Base-by-base conservation (phyloP, 805 yeast genomes). In the Saccharomycopsis sp. region DNA sequence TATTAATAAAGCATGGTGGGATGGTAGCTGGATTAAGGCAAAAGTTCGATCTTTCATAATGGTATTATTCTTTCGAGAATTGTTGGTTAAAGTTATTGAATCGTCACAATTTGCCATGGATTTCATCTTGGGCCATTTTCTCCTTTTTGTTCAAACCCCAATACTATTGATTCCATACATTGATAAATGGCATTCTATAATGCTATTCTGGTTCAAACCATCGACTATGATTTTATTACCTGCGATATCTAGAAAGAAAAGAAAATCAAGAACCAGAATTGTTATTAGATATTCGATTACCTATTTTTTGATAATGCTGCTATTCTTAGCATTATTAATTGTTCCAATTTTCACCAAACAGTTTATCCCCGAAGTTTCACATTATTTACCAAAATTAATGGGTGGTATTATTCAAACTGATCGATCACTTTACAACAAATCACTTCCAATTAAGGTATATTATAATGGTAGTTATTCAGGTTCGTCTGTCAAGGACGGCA, bases 151-250 rank as follows among this genome's bases (percentile, higher is more conserved):
- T 56, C 97, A 90, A 70, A 74, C 86, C 64, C 99, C 99, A 57
- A 60, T 88, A 43, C 71, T 94, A 52, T 72, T 75, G 52, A 71
- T 90, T 58, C 99, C 99, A 59, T 72, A 77, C 64, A 70, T 88
- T 64, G 98, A 93, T 70, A 85, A 85, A 72, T 88, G 95, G 95
- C 99, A 93, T 68, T 90, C 98, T 38, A 81, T 88, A 65, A 83
- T 90, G 94, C 74, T 93, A 67, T 93, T 93, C 82, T 93, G 99
- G 99, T 82, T 94, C 69, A 85, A 87, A 64, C 98, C 98, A 47
- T 74, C 93, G 52, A 82, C 95, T 70, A 95, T 88, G 71, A 89
- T 93, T 61, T 85, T 97, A 68, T 97, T 97, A 51, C 97, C 98
- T 58, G 88, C 93, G 63, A 89, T 87, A 70, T 87, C 97, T 16